Conservation (phyloP, 768 basidiomycete species). For the Lactifluus subvellereus region DNA sequence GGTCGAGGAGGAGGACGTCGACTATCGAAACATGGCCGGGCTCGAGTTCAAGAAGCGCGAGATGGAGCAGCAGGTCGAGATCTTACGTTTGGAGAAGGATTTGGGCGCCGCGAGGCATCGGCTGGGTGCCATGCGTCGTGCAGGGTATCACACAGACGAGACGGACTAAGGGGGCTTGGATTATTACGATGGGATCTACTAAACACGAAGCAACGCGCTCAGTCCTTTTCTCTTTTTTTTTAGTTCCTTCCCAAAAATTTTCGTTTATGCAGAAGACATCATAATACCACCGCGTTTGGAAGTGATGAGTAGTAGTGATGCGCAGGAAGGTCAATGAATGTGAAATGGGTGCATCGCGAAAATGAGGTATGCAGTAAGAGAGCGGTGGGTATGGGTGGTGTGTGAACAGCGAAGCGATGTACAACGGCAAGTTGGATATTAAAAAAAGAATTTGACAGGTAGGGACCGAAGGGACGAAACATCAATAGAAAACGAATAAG, state of each 20-base stretch:
- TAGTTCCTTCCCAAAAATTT: not conserved
- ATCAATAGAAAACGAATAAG: constrained; percentile 20
- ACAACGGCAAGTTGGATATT: constrained; percentile 8
- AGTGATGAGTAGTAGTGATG: not conserved
- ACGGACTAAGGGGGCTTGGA: constrained; percentile 35
- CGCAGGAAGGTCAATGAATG: not conserved
- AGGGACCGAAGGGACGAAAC: not conserved
- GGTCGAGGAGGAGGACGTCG: constrained; percentile 67
- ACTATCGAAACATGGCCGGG: constrained; percentile 87
- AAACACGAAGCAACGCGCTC: not conserved
- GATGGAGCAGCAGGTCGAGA: constrained; percentile 99
- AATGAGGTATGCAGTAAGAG: constrained; percentile 3
- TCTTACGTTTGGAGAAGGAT: constrained; percentile 93
- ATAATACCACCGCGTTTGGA: constrained; percentile 12
- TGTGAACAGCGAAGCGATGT: not conserved
- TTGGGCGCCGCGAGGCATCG: constrained; percentile 79
- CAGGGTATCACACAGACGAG: constrained; percentile 86
- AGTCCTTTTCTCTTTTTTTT: not conserved
- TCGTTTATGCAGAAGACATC: constrained; percentile 16
- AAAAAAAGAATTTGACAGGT: constrained; percentile 2
- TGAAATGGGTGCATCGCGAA: not conserved
- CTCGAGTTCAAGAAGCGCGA: constrained; percentile 96
- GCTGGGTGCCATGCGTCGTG: constrained; percentile 79
- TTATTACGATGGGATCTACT: constrained; percentile 12
- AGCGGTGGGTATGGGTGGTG: constrained; percentile 12